A percentile compares a stretch with the other conserved stretches of the same genome.
Evolutionary conservation across 768 basidiomycete species (phyloP).

Genomic region (Mycena rosella): DNA sequence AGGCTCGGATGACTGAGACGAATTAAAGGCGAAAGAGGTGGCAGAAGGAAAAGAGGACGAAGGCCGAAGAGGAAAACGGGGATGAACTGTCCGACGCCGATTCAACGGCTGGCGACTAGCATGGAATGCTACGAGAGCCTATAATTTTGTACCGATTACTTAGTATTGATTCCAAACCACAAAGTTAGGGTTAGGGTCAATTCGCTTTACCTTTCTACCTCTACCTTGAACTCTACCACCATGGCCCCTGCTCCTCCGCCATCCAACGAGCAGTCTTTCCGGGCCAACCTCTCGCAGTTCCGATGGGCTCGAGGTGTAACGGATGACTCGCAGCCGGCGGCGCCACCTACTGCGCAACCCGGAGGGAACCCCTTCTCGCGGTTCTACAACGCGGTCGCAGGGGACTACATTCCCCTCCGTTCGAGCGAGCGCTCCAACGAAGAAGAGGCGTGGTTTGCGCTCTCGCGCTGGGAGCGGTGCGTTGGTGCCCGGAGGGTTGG

Average conservation of each 20-base stretch:
- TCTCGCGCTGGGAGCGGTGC: constrained; percentile 94
- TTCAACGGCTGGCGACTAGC: no score
- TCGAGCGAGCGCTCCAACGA: constrained; percentile 88
- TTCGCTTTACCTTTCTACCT: neutral
- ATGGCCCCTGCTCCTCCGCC: constrained; percentile 31
- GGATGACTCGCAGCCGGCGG: constrained; percentile 78
- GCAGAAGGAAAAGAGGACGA: no score
- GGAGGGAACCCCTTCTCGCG: constrained; percentile 80
- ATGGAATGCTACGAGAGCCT: no score
- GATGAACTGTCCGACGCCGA: no score
- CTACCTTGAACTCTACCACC: neutral
- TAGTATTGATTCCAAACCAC: no score
- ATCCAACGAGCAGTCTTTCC: constrained; percentile 70
- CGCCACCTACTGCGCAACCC: constrained; percentile 50
- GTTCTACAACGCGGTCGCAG: constrained; percentile 88
- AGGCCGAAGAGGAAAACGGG: no score
- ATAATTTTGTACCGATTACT: no score
- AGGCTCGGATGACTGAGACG: no score
- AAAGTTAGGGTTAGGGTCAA: no score
- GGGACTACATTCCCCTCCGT: constrained; percentile 90
- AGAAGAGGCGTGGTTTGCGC: constrained; percentile 95
- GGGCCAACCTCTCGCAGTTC: constrained; percentile 83
- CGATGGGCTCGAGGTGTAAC: constrained; percentile 84
- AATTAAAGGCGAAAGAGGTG: no score
- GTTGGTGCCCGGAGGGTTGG: constrained; percentile 20